Conservation (phyloP, 1,284 basidiomycete species). For the Psilocybe mexicana region DNA sequence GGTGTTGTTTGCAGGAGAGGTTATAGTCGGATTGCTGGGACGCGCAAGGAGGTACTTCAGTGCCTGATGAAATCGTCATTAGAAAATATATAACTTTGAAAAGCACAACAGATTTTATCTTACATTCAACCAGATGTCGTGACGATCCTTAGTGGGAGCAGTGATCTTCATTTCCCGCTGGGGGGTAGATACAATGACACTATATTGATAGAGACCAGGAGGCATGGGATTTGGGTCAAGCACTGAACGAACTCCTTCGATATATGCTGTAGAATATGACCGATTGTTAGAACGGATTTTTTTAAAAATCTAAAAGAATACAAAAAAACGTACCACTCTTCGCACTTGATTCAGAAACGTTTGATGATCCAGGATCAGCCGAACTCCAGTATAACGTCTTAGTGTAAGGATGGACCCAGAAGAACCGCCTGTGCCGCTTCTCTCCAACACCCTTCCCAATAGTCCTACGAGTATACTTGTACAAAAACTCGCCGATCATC, state of each 20-base stretch:
- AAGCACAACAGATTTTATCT: constrained; percentile 31
- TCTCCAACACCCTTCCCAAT: constrained; percentile 92
- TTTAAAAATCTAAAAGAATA: no score
- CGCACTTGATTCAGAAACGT: constrained; percentile 87
- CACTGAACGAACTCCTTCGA: constrained; percentile 88
- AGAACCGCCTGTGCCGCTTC: constrained; percentile 92
- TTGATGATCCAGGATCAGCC: constrained; percentile 87
- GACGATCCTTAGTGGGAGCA: constrained; percentile 91
- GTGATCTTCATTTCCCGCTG: constrained; percentile 98
- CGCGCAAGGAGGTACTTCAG: constrained; percentile 82
- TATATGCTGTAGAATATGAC: no score
- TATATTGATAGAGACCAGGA: constrained; percentile 90
- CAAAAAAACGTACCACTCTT: no score
- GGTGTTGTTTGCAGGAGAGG: constrained; percentile 45
- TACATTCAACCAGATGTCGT: constrained; percentile 95
- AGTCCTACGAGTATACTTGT: constrained; percentile 94
- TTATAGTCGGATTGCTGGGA: constrained; percentile 48
- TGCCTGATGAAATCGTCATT: constrained; percentile 52
- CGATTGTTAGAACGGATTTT: no score
- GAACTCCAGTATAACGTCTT: constrained; percentile 98
- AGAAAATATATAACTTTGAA: constrained; percentile 2
- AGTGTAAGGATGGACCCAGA: constrained; percentile 99
- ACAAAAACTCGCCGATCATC: constrained; percentile 99
- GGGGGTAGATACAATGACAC: constrained; percentile 90
- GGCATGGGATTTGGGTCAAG: constrained; percentile 93